These are phyloP conservation scores for Wallacemonas sp. DNA, from an alignment of 208 protist species.

Conservation along the genomic window DNA sequence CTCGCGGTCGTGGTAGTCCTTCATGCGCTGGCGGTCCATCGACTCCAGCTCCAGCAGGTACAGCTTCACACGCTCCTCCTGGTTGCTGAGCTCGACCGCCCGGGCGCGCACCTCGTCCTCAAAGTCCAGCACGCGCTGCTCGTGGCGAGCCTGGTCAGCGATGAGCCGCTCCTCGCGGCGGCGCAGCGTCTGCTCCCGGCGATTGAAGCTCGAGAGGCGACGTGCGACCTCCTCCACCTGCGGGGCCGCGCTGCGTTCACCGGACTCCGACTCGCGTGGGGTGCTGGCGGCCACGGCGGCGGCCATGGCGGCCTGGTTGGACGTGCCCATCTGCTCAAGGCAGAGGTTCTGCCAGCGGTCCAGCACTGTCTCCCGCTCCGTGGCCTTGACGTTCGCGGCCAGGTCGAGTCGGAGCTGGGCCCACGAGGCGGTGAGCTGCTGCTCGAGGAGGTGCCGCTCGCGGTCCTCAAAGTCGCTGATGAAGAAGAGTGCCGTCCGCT, in stretches of 20 bases:
- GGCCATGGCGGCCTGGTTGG: background rate
- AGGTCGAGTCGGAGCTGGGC: constrained; percentile 32
- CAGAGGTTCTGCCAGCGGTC: constrained; percentile 43
- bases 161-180: constrained; percentile 33
- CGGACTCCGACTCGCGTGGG: background rate
- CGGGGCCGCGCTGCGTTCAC: constrained; percentile 2
- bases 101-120: constrained; percentile 32
- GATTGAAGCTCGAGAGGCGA: constrained; percentile 25
- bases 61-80: constrained; percentile 49
- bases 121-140: constrained; percentile 42
- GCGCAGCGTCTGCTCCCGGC: constrained; percentile 36
- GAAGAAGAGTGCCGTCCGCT: constrained; percentile 15
- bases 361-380: constrained; percentile 29
- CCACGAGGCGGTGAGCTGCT: constrained; percentile 32
- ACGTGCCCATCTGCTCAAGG: constrained; percentile 24
- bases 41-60: constrained; percentile 59
- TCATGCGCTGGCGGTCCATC: constrained; percentile 49
- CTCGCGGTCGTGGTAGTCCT: constrained; percentile 38
- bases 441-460: constrained; percentile 46
- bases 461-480: constrained; percentile 33
- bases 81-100: constrained; percentile 25
- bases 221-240: constrained; percentile 27
- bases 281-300: background rate
- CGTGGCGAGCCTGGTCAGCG: constrained; percentile 37
- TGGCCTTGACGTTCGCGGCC: constrained; percentile 33